Evolutionary conservation across 2,329 filamentous ascomycete genomes (phyloP), one percentile per base, ranked within the genome.

Genomic region (Zasmidium cellare): DNA sequence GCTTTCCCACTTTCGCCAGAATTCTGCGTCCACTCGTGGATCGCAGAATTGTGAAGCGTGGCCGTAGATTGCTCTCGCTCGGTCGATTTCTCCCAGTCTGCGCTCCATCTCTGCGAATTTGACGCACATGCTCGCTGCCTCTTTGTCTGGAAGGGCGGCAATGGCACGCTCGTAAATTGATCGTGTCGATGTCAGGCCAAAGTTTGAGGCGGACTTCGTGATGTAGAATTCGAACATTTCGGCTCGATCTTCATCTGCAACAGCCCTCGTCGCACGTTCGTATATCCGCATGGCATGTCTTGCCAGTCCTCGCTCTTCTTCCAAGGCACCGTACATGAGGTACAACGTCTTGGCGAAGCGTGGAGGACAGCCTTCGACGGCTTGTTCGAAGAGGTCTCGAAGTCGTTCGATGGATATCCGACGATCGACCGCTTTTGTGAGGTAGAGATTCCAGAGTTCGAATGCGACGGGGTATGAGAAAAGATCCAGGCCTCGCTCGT

Each of bases 181-280:
- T 52, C 94, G 82, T 2, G 94, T 97, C 0, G 94, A 97, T 0
- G 94, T 92, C 52, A 99, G 84, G 28, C 96, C 94, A 70, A 99
- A 99, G 76, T 99, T 99, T 19, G 92, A 96, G 1, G 94, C 94
- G 0, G 92, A 97, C 74, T 99, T 97, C 58, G 93, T 97, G 72
- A 99, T 97, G 79, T 99, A 99, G 73, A 97, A 96, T 75, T 96
- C 94, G 80, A 97, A 99, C 92, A 99, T 97, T 69, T 96, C 92
- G 59, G 92, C 88, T 53, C 92, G 84, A 74, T 99, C 93, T 70
- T 97, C 93, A 69, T 99, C 94, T 14, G 91, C 88, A 2, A 99
- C 96, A 12, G 93, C 92, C 28, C 94, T 87, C 3, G 94, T 99
- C 7, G 94, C 94, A 58, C 94, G 89, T 77, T 99, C 96, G 76